Base-by-base conservation (phyloP, 768 basidiomycete species). In the Russula brevipes region DNA sequence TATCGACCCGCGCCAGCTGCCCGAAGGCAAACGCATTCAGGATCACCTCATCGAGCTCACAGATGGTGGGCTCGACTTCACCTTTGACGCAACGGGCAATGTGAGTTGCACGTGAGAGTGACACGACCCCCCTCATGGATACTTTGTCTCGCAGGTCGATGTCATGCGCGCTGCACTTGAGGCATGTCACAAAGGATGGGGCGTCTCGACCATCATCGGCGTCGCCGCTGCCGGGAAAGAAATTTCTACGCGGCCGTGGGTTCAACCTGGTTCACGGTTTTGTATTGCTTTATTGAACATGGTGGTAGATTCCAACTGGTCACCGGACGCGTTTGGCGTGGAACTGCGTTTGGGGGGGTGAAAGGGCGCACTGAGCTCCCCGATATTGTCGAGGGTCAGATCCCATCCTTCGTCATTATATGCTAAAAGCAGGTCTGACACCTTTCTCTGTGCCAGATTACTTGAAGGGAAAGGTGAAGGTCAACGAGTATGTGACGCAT, bases 181-280 rank as follows among this genome's bases (percentile, higher is more conserved):
- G 77, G 91, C 94, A n/a, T 98, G 94, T 75, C 97, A 99, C 76
- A 98, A 98, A 73, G 97, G 97, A 14, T 99, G 97, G 97, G 97
- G 97, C 69, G 88, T 98, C 47, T 92, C 87, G 61, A 98, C 92
- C 60, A 73, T 99, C 68, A 98, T 99, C 63, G 96, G 96, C 64
- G 97, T 99, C 46, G 97, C 97, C 4, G 94, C 94, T 30, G 94
- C 97, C 19, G 97, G 97, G 7, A 87, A 97, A 70, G 97, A 98
- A 66, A 76, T 72, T 52, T 73, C 73, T 36, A 72, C 71, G 45
- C 69, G 73, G 44, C 73, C 76, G 72, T 72, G 61, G 70, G 72
- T 70, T 52, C 54, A 58, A 35, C 24, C 42, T 62, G 9, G 10
- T 42, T 14, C 16, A 31, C 9, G 36, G 16, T 55, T 57, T 46